phyloP scores from a whole-genome alignment of 2,329 filamentous ascomycete species.

The Lecanosticta acicola region DNA sequence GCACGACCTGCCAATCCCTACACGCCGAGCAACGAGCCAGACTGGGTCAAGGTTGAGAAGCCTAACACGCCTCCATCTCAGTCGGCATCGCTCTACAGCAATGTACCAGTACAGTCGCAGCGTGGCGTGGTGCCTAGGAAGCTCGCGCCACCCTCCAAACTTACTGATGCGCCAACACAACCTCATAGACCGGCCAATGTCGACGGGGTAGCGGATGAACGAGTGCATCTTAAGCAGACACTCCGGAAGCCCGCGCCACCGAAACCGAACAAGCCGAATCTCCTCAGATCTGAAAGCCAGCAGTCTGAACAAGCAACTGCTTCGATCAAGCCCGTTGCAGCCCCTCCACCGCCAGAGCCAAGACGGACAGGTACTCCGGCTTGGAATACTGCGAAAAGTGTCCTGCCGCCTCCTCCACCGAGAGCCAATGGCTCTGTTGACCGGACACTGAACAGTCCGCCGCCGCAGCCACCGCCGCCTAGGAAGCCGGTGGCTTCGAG shows the following conservation, averaged over 20 bases:
- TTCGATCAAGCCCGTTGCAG: constrained; percentile 14
- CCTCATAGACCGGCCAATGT: constrained; percentile 9
- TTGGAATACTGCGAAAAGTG: constrained; percentile 4
- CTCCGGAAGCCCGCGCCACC: constrained; percentile 33
- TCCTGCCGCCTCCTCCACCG: constrained; percentile 16
- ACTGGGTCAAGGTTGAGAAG: constrained; percentile 63
- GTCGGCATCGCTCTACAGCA: constrained; percentile 17
- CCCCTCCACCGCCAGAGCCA: constrained; percentile 21
- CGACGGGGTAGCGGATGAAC: constrained; percentile 9
- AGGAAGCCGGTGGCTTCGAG: constrained; percentile 14
- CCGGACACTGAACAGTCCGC: constrained; percentile 2
- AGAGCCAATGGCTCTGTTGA: constrained; percentile 5
- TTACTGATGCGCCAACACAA: neutral
- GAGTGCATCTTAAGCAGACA: constrained; percentile 22
- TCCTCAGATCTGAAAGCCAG: constrained; percentile 26
- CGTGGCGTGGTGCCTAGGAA: constrained; percentile 14
- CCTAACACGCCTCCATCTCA: constrained; percentile 23
- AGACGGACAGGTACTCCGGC: constrained; percentile 13
- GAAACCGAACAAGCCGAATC: constrained; percentile 31
- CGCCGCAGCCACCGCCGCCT: constrained; percentile 18
- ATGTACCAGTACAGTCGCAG: constrained; percentile 6
- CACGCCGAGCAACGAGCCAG: constrained; percentile 63
- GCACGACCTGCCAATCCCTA: constrained; percentile 78
- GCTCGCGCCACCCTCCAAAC: constrained; percentile 13
- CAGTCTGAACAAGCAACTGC: constrained; percentile 14